phyloP scores from a whole-genome alignment of 2,329 filamentous ascomycete genomes.

The Chaetomiaceae sp. region DNA sequence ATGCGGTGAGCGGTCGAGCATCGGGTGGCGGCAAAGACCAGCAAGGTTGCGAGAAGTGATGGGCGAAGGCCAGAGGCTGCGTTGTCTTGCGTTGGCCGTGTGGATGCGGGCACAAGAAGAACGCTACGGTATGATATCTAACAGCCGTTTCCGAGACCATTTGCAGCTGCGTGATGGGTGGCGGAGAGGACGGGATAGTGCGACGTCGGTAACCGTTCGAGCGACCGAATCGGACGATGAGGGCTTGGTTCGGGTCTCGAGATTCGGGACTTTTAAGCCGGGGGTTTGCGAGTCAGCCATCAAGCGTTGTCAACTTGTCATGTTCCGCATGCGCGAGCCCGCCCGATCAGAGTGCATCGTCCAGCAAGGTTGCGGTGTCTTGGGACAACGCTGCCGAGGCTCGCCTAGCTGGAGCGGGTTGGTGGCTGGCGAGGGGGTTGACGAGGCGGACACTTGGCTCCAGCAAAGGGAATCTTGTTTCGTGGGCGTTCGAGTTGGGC shows the following conservation, averaged over 20 bases:
- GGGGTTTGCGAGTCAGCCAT: neutral
- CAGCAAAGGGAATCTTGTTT: conserved; percentile 3
- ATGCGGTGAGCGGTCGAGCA: conserved; percentile 15
- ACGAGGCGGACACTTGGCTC: conserved; percentile 21
- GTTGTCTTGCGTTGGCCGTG: neutral
- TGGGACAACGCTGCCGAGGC: neutral
- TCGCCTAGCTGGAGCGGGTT: neutral
- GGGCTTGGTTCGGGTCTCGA: neutral
- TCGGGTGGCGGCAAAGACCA: conserved; percentile 18
- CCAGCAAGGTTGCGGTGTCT: neutral
- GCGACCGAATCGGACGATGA: neutral
- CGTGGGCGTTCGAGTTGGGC: too few species aligned
- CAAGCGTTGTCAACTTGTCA: neutral
- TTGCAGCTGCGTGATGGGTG: neutral
- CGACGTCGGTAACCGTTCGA: conserved; percentile 11
- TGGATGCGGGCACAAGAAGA: conserved; percentile 2
- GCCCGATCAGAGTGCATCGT: neutral
- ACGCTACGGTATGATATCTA: conserved; percentile 11
- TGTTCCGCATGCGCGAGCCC: neutral
- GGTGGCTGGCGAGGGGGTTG: conserved; percentile 1
- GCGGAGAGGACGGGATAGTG: conserved; percentile 3
- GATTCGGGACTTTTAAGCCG: neutral
- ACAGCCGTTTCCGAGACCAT: conserved; percentile 15
- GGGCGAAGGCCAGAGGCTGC: neutral
- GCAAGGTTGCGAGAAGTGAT: neutral